Percentiles rank a stretch among this genome's conserved stretches.
phyloP scores from a whole-genome alignment of 2,329 filamentous ascomycete genomes.

The Teratosphaeria viscida region DNA sequence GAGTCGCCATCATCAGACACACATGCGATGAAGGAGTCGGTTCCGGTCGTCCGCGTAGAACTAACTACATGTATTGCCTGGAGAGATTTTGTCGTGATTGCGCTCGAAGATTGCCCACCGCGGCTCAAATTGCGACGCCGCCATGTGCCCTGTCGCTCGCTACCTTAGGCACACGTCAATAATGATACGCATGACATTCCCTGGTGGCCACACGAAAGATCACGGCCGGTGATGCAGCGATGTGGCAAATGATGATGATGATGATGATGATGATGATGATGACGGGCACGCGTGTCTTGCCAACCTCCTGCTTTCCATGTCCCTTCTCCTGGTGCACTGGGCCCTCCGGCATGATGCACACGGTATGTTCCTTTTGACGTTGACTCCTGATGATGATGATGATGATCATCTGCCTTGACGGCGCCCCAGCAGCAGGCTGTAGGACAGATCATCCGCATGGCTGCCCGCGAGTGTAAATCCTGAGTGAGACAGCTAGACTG shows the following conservation, averaged over 20 bases:
- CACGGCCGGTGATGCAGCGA: not conserved
- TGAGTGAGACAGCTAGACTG: not conserved
- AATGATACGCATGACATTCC: slow-evolving; percentile 4
- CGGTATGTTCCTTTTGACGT: not conserved
- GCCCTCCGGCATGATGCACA: not conserved
- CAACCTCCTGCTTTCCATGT: not conserved
- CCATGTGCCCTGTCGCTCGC: slow-evolving; percentile 2
- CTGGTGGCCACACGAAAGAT: not conserved
- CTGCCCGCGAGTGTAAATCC: not conserved
- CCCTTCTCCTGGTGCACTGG: not conserved
- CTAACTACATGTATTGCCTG: not conserved
- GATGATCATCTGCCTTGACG: no score
- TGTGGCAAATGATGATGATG: not conserved
- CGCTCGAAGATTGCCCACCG: not conserved
- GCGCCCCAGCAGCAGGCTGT: no score
- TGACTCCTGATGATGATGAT: no score
- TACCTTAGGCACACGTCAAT: not conserved
- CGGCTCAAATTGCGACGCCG: slow-evolving; percentile 1
- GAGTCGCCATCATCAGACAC: not conserved
- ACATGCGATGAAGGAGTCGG: not conserved
- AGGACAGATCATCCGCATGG: no score
- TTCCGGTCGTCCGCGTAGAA: not conserved
- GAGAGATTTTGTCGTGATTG: not conserved
- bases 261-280: not conserved
- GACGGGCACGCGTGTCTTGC: not conserved